phyloP scores from a whole-genome alignment of 768 basidiomycete genomes.

The Tricholomella constricta region DNA sequence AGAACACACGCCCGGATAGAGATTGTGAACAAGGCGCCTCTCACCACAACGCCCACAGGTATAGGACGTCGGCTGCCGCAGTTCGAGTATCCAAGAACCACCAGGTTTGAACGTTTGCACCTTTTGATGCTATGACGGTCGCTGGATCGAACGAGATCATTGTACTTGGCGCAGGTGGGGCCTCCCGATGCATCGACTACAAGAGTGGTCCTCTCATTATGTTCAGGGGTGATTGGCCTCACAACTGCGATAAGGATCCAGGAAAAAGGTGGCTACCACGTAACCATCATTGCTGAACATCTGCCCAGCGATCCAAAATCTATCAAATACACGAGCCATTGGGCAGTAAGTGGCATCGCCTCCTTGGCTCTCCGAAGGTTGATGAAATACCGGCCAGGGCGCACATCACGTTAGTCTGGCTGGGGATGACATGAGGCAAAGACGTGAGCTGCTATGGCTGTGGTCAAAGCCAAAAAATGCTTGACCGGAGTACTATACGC shows the following conservation, averaged over 20 bases:
- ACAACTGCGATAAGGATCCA: conserved; percentile 72
- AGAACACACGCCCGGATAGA: too few species aligned
- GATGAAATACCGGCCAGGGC: conserved; percentile 46
- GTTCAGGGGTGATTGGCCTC: conserved; percentile 70
- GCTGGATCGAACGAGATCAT: conserved; percentile 21
- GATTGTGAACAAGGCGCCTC: too few species aligned
- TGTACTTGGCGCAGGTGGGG: conserved; percentile 37
- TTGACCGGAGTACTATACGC: neutral
- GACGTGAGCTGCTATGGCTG: conserved; percentile 37
- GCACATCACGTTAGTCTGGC: conserved; percentile 75
- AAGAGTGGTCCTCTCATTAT: neutral
- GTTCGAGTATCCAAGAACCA: too few species aligned
- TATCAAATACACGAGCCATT: conserved; percentile 74
- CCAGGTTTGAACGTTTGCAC: neutral
- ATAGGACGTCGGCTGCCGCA: too few species aligned
- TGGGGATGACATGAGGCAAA: conserved; percentile 47
- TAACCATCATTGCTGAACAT: conserved; percentile 70
- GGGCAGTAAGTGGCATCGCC: conserved; percentile 58
- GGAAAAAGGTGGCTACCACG: conserved; percentile 57
- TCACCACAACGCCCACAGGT: too few species aligned
- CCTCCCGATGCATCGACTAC: neutral
- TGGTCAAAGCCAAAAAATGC: neutral
- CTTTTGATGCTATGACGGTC: conserved; percentile 1
- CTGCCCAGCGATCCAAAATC: conserved; percentile 70
- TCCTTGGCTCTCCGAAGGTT: neutral